These are phyloP conservation scores for Cryptococcus floricola DNA, from an alignment of 1,284 basidiomycete species.

Conservation along the genomic window DNA sequence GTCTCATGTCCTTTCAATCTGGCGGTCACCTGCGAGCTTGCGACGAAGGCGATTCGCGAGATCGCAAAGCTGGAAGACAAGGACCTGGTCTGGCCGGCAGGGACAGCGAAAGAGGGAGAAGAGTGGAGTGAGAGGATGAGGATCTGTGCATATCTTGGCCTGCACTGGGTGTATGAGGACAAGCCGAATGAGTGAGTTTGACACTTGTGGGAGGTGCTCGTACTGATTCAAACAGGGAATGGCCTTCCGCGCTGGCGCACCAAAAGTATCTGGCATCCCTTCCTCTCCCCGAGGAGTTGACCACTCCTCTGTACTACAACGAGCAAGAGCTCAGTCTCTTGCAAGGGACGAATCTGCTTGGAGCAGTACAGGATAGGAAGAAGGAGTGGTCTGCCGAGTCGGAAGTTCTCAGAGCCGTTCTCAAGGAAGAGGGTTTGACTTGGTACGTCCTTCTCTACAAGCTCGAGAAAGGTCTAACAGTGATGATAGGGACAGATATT, in stretches of 20 bases:
- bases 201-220: background rate
- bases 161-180: slow-evolving; percentile 60
- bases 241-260: slow-evolving; percentile 47
- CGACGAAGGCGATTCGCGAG: slow-evolving; percentile 53
- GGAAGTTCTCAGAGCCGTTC: slow-evolving; percentile 48
- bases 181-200: slow-evolving; percentile 10
- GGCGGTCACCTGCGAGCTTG: slow-evolving; percentile 61
- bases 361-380: slow-evolving; percentile 64
- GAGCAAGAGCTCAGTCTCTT: slow-evolving; percentile 61
- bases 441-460: slow-evolving; percentile 55
- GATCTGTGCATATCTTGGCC: slow-evolving; percentile 64
- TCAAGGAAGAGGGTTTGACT: slow-evolving; percentile 58
- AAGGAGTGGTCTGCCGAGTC: slow-evolving; percentile 62
- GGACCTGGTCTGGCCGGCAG: slow-evolving; percentile 24
- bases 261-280: slow-evolving; percentile 64
- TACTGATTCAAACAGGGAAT: slow-evolving; percentile 3
- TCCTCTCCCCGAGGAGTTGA: slow-evolving; percentile 57
- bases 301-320: slow-evolving; percentile 74
- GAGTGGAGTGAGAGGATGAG: slow-evolving; percentile 66
- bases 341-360: slow-evolving; percentile 69
- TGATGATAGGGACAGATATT: slow-evolving; percentile 63
- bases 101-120: slow-evolving; percentile 30
- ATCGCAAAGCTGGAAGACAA: slow-evolving; percentile 19
- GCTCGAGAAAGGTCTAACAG: slow-evolving; percentile 1
- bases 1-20: slow-evolving; percentile 71